These are phyloP conservation scores for Aspergillus persii DNA, from an alignment of 2,329 filamentous ascomycete species.

Conservation along the genomic window DNA sequence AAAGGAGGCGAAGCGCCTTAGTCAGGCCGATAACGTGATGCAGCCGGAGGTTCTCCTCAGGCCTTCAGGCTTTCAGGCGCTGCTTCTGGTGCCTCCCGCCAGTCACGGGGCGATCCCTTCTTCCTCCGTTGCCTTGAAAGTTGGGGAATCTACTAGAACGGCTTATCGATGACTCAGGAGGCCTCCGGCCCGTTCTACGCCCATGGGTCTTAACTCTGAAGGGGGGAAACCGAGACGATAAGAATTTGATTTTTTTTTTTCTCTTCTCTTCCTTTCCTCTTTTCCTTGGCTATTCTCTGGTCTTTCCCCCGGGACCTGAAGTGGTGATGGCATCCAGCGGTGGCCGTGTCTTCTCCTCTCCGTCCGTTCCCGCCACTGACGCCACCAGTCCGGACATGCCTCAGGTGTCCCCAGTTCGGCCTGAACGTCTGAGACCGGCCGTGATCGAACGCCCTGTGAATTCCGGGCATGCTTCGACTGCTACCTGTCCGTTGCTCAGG, in stretches of 20 bases:
- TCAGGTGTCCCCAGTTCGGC: neutral
- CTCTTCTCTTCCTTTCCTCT: too few relatives aligned
- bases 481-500: neutral
- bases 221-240: neutral
- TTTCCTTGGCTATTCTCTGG: too few relatives aligned
- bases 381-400: slow-evolving; percentile 19
- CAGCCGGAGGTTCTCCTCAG: neutral
- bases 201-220: neutral
- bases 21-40: slow-evolving; percentile 31
- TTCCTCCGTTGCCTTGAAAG: slow-evolving; percentile 4
- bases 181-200: neutral
- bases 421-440: neutral
- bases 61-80: neutral
- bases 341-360: neutral
- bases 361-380: slow-evolving; percentile 25
- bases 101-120: slow-evolving; percentile 11
- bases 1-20: slow-evolving; percentile 29
- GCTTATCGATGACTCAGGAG: slow-evolving; percentile 6
- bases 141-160: slow-evolving; percentile 10
- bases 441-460: too few relatives aligned
- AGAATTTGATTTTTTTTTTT: neutral
- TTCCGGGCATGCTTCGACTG: too few relatives aligned
- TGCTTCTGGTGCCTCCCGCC: slow-evolving; percentile 9
- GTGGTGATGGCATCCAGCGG: neutral
- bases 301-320: too few relatives aligned